Evolutionary conservation across 176 grass and related monocot species (phyloP).

Genomic region (Oryza officinalis): DNA sequence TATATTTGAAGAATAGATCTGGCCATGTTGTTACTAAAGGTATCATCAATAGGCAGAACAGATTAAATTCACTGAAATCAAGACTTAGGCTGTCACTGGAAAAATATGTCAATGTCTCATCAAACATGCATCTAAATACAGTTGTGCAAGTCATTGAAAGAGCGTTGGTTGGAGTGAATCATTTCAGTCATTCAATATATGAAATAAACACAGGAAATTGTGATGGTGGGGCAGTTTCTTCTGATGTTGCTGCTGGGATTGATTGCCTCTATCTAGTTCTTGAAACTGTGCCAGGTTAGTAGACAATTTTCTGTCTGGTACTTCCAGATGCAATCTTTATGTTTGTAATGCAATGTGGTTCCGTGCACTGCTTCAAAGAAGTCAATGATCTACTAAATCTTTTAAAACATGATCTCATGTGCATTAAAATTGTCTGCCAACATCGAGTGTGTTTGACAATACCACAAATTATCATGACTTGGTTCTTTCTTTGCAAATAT

Average conservation of each 20-base stretch:
- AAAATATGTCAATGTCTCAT: conserved; percentile 67
- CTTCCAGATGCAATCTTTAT: conserved; percentile 1
- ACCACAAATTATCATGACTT: conserved; percentile 6
- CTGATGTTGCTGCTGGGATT: conserved; percentile 71
- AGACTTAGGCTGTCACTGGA: conserved; percentile 72
- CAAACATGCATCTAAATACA: conserved; percentile 51
- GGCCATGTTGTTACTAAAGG: conserved; percentile 34
- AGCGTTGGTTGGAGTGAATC: conserved; percentile 78
- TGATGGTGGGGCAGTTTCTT: conserved; percentile 70
- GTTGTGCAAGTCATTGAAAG: conserved; percentile 80
- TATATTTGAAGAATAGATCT: conserved; percentile 48
- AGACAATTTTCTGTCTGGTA: conserved; percentile 17
- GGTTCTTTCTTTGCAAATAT: background rate
- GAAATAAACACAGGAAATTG: conserved; percentile 69
- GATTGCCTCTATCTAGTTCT: conserved; percentile 81
- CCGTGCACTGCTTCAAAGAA: conserved; percentile 1
- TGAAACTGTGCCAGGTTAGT: conserved; percentile 82
- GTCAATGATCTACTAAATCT: background rate
- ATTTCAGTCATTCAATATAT: conserved; percentile 63
- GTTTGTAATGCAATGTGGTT: conserved; percentile 16
- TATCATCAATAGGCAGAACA: conserved; percentile 42
- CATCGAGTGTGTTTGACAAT: conserved; percentile 13
- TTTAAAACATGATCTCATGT: background rate
- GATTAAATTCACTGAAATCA: conserved; percentile 68
- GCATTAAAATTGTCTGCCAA: background rate